Evolutionary conservation across 2,329 filamentous ascomycete genomes (phyloP).

Genomic region (Thyridium curvatum): DNA sequence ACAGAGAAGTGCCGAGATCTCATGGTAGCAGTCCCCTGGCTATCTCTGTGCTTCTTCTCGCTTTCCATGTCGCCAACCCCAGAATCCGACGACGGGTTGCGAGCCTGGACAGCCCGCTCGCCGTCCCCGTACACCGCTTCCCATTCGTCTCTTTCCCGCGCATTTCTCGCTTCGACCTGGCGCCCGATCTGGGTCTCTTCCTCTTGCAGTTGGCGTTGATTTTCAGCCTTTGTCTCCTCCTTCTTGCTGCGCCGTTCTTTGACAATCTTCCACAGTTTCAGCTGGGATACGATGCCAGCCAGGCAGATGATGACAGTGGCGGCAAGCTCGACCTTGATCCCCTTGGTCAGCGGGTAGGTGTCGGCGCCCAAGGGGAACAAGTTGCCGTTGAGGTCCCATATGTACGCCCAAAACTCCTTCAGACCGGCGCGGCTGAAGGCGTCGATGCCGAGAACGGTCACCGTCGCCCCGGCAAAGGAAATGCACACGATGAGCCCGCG

Average conservation of each 20-base stretch:
- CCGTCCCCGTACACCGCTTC: slow-evolving; percentile 69
- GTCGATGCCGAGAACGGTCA: slow-evolving; percentile 77
- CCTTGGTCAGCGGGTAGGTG: slow-evolving; percentile 80
- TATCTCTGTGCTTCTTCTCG: slow-evolving; percentile 33
- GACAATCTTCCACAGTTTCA: slow-evolving; percentile 80
- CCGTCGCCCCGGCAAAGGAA: slow-evolving; percentile 76
- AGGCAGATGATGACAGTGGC: slow-evolving; percentile 68
- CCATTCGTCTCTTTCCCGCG: slow-evolving; percentile 62
- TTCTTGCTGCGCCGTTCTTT: slow-evolving; percentile 52
- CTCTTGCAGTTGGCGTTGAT: slow-evolving; percentile 46
- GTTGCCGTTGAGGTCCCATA: slow-evolving; percentile 76
- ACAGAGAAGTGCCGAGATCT: slow-evolving; percentile 26
- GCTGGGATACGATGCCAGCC: slow-evolving; percentile 74
- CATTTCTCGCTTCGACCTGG: slow-evolving; percentile 55
- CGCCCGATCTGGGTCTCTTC: slow-evolving; percentile 68
- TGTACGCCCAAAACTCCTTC: slow-evolving; percentile 94
- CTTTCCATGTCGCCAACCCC: slow-evolving; percentile 42
- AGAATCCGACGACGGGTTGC: slow-evolving; percentile 38
- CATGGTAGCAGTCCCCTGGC: slow-evolving; percentile 23
- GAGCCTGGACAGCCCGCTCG: slow-evolving; percentile 19
- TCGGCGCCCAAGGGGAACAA: slow-evolving; percentile 71
- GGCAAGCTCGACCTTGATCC: slow-evolving; percentile 80
- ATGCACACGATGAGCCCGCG: slow-evolving; percentile 73
- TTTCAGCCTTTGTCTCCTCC: slow-evolving; percentile 42
- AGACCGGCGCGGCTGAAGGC: slow-evolving; percentile 84